These are phyloP conservation scores for Veloporphyrellus conicus DNA, from an alignment of 1,284 basidiomycete genomes.

Conservation along the genomic window DNA sequence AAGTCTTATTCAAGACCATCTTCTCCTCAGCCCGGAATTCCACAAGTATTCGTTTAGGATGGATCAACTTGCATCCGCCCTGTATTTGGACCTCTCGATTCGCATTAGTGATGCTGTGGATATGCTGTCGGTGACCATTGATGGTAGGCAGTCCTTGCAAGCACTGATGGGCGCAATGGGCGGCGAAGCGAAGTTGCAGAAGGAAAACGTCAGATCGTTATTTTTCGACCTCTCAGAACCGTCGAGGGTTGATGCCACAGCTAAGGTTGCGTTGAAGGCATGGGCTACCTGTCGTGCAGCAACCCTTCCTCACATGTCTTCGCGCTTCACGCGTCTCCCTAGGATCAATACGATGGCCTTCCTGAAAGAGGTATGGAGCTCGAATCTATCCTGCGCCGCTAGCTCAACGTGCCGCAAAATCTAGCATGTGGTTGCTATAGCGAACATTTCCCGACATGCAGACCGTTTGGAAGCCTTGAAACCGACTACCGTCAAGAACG, in stretches of 20 bases:
- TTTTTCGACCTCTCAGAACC: conserved; percentile 35
- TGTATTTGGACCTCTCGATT: conserved; percentile 41
- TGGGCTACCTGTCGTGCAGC: conserved; percentile 42
- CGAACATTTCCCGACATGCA: conserved; percentile 40
- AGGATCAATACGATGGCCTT: conserved; percentile 24
- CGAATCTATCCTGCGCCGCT: not conserved
- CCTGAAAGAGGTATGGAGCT: conserved; percentile 12
- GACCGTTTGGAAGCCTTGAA: conserved; percentile 38
- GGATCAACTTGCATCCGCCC: conserved; percentile 40
- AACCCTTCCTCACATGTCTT: conserved; percentile 19
- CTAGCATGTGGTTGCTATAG: conserved; percentile 37
- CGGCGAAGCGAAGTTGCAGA: conserved; percentile 31
- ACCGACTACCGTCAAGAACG: conserved; percentile 40
- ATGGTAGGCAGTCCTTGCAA: conserved; percentile 32
- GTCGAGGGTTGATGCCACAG: conserved; percentile 13
- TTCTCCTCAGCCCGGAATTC: conserved; percentile 31
- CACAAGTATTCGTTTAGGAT: conserved; percentile 43
- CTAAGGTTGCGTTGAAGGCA: conserved; percentile 38
- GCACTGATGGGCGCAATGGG: conserved; percentile 41
- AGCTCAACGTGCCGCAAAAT: conserved; percentile 7
- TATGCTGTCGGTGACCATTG: conserved; percentile 35
- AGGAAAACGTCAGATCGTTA: conserved; percentile 29
- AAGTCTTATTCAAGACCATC: conserved; percentile 24
- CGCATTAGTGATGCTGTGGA: conserved; percentile 42
- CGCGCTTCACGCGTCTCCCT: conserved; percentile 12